phyloP scores from a whole-genome alignment of 2,329 filamentous ascomycete genomes.

The Diaporthe destruens region DNA sequence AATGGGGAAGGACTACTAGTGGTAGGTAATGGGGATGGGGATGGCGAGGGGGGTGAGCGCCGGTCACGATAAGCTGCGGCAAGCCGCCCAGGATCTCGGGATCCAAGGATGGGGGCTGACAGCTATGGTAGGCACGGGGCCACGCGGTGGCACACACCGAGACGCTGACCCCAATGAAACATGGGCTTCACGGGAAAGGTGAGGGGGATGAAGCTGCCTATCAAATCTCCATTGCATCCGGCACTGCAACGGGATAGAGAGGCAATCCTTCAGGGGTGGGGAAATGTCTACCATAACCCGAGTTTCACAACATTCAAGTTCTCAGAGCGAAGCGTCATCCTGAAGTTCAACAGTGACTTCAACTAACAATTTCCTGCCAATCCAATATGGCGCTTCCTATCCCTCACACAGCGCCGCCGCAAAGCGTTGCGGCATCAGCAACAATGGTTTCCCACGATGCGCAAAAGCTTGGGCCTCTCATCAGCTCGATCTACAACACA shows the following conservation, averaged over 20 bases:
- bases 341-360: background rate
- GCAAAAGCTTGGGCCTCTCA: constrained; percentile 6
- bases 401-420: background rate
- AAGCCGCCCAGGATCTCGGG: background rate
- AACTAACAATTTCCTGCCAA: background rate
- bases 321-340: background rate
- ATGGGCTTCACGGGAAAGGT: background rate
- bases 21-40: constrained; percentile 1
- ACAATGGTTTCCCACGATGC: background rate
- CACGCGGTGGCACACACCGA: background rate
- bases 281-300: background rate
- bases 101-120: constrained; percentile 27
- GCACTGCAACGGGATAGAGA: background rate
- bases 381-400: constrained; percentile 6
- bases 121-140: background rate
- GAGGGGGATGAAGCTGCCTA: constrained; percentile 33
- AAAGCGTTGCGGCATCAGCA: background rate
- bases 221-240: constrained; percentile 29
- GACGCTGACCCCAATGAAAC: background rate
- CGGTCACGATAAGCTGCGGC: constrained; percentile 20
- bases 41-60: background rate
- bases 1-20: background rate
- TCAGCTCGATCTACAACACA: background rate
- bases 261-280: constrained; percentile 17
- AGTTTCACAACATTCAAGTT: background rate